phyloP scores from a whole-genome alignment of 2,329 filamentous ascomycete species.

The Neofusicoccum laricinum region DNA sequence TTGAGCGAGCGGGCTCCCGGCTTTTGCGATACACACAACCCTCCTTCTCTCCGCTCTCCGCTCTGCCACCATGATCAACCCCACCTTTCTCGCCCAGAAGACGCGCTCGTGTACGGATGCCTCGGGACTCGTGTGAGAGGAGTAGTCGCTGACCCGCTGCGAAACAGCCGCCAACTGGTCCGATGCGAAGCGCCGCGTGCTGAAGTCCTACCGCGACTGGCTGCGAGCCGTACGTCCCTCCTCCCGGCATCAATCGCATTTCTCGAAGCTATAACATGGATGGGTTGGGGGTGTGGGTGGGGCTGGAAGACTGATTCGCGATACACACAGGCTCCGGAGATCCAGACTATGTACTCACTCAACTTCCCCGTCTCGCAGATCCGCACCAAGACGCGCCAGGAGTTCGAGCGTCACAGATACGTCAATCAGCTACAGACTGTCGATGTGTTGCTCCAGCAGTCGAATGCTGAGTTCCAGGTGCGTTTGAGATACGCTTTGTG shows the following conservation, averaged over 20 bases:
- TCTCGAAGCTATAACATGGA: not conserved
- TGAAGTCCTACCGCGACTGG: slow-evolving; percentile 92
- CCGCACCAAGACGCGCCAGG: slow-evolving; percentile 90
- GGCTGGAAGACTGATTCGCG: slow-evolving; percentile 14
- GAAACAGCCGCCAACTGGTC: slow-evolving; percentile 76
- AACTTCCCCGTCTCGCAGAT: slow-evolving; percentile 83
- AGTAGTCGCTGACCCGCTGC: slow-evolving; percentile 16
- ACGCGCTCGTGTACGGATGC: slow-evolving; percentile 49
- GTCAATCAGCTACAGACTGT: slow-evolving; percentile 85
- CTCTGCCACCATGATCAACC: slow-evolving; percentile 66
- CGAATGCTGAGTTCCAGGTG: slow-evolving; percentile 92
- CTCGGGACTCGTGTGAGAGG: slow-evolving; percentile 15
- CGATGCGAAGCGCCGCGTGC: slow-evolving; percentile 83
- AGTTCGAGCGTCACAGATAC: slow-evolving; percentile 94
- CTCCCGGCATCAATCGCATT: not conserved
- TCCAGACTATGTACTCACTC: slow-evolving; percentile 95
- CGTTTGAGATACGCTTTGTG: slow-evolving; percentile 17
- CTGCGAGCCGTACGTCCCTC: slow-evolving; percentile 77
- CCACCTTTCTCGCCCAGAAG: slow-evolving; percentile 75
- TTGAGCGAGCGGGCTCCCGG: not conserved
- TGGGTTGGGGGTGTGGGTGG: not conserved
- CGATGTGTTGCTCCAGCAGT: slow-evolving; percentile 87
- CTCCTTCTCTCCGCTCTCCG: slow-evolving; percentile 62
- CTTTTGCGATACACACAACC: not conserved
- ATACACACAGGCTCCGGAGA: slow-evolving; percentile 77